These are phyloP conservation scores for Parastagonospora nodorum DNA, from an alignment of 2,329 filamentous ascomycete genomes.

Conservation along the genomic window DNA sequence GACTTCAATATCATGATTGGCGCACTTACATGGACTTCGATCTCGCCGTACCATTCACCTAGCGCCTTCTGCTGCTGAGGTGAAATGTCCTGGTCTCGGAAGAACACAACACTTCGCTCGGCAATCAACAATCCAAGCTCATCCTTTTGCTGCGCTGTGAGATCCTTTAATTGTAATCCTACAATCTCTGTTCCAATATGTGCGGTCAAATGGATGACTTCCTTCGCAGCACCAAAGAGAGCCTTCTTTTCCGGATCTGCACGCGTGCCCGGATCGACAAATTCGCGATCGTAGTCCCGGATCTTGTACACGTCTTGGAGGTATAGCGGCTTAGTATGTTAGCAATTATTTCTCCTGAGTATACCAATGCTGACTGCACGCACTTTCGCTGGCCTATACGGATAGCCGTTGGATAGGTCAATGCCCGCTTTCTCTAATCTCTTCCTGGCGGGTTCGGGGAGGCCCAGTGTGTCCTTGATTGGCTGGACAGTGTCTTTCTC, in stretches of 20 bases:
- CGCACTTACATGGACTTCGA: slow-evolving; percentile 69
- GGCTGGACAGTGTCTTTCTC: slow-evolving; percentile 64
- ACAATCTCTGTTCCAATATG: slow-evolving; percentile 47
- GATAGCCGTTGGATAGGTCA: slow-evolving; percentile 72
- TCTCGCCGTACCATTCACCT: slow-evolving; percentile 52
- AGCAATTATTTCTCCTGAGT: no score
- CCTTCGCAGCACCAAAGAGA: slow-evolving; percentile 49
- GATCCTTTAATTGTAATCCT: slow-evolving; percentile 54
- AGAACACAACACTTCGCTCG: slow-evolving; percentile 54
- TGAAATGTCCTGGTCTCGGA: slow-evolving; percentile 55
- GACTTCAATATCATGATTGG: background rate
- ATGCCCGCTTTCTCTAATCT: slow-evolving; percentile 71
- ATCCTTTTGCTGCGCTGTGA: slow-evolving; percentile 55
- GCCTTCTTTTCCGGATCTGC: slow-evolving; percentile 57
- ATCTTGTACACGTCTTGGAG: slow-evolving; percentile 73
- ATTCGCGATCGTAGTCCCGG: slow-evolving; percentile 52
- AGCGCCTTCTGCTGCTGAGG: slow-evolving; percentile 39
- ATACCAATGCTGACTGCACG: no score
- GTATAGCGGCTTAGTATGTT: slow-evolving; percentile 68
- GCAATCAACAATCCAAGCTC: slow-evolving; percentile 53
- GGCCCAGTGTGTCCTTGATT: slow-evolving; percentile 66
- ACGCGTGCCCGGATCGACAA: slow-evolving; percentile 50
- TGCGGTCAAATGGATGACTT: slow-evolving; percentile 39
- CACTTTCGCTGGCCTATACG: slow-evolving; percentile 64
- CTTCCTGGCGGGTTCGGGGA: slow-evolving; percentile 62